Evolutionary conservation across 179 eudicot species (phyloP), one percentile per base, ranked within the genome.

Genomic region (Corrigiola litoralis): DNA sequence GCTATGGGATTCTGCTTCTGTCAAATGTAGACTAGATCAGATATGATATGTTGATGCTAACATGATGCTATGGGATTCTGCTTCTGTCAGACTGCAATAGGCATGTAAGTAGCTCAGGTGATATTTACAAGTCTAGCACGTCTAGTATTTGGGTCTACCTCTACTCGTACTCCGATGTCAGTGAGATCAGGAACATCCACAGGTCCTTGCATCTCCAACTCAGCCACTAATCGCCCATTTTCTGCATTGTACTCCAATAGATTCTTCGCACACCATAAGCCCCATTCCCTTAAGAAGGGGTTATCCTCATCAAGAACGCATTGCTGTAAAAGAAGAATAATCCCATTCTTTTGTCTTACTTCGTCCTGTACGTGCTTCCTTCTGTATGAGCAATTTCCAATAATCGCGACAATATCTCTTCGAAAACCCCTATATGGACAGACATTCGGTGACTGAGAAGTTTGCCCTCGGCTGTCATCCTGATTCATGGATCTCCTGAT

Each of bases 221-320:
- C 84, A 65, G 88, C 78, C 20, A 90, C 88, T 5, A 77, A 17
- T 47, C 70, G 24, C 69, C 79, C 80, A 72, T 90, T 94, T 70
- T 90, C 91, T 10, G 55, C 58, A 77, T 92, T 92, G 21, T 80
- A 79, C 73, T 81, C 87, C 68, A 92, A 66, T 38, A 90, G 8
- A 69, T 87, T 90, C 59, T 88, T 77, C 62, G 87, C 76, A 38
- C 86, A 61, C 85, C 85, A 86, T 24, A 94, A 68, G 17, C 95
- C 91, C 97, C 99, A 90, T 79, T 87, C 97, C 66, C 97, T 84
- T 76, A 92, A 74, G 81, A 82, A 90, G 7, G 95, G 89, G 60
- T 86, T 90, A 51, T 87, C 95, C 36, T 87, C 97, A 71, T 92
- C 98, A 23, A 72, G 74, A 34, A 90, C 95, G 66, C 94, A 84